Evolutionary conservation across 2,329 filamentous ascomycete genomes (phyloP).

Genomic region (Pseudocercospora crystallina): DNA sequence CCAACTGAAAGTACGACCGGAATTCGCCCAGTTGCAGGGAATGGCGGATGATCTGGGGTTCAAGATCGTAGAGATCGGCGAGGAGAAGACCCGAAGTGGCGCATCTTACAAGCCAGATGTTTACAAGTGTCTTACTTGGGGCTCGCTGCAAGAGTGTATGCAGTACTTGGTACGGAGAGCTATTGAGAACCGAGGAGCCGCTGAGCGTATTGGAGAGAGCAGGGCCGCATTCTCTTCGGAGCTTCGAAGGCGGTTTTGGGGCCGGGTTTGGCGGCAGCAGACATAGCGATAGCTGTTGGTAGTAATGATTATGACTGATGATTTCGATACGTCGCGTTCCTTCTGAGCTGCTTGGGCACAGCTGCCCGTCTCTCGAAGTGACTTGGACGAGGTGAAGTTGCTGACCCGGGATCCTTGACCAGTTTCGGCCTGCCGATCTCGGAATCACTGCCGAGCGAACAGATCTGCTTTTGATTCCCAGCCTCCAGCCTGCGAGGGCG

Average conservation of each 20-base stretch:
- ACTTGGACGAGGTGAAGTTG: no score
- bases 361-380: no score
- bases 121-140: conserved; percentile 33
- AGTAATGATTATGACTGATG: no score
- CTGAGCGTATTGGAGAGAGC: conserved; percentile 22
- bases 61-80: conserved; percentile 19
- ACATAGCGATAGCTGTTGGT: no score
- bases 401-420: no score
- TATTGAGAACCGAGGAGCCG: conserved; percentile 30
- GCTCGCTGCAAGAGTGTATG: conserved; percentile 31
- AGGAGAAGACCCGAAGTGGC: conserved; percentile 6
- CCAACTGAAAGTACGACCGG: conserved; percentile 18
- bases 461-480: no score
- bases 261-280: no score
- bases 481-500: no score
- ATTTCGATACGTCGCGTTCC: no score
- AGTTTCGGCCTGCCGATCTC: no score
- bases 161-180: conserved; percentile 30
- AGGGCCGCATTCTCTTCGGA: conserved; percentile 8
- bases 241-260: not conserved
- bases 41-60: conserved; percentile 33
- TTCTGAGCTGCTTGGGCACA: no score
- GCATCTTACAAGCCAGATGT: conserved; percentile 19
- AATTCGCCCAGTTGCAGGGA: conserved; percentile 32
- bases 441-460: no score